Evolutionary conservation across 495 filamentous ascomycete species (phyloP), one percentile per base, ranked within the genome.

Genomic region (Amorphotheca resinae): DNA sequence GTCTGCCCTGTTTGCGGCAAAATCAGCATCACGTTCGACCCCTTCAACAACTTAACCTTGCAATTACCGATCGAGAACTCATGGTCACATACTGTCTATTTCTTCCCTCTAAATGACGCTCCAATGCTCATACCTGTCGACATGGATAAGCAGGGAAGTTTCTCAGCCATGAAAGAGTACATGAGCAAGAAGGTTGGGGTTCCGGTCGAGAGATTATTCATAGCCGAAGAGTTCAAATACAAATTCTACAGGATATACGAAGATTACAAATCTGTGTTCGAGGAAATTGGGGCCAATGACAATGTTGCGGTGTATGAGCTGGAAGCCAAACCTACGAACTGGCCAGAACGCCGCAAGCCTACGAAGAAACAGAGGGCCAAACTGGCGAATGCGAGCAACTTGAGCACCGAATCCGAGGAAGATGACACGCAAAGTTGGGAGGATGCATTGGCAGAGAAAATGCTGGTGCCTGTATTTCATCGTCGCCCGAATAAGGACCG

Each of bases 11-110:
- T 66, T 7, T 98, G 91, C 57, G 72, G 80, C 43, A 98, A 98
- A 65, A 81, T 95, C 62, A 94, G 87, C 70, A 95, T 98, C 48
- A 98, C 91, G 3, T 96, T 98, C 51, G 91, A 98, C 63, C 91
- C 91, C 1, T 98, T 93, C 71, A 95, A 84, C 64, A 91, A 87
- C 44, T 61, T 96, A 22, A 95, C 93, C 0, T 64, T 98, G 18
- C 93, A 91, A 44, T 65, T 98, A 22, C 93, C 91, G 0, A 73
- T 93, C 44, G 79, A 87, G 52, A 83, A 77, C 41, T 64, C 81
- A 16, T 91, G 84, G 77, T 70, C 62, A 41, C 78, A 80, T 44
- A 65, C 74, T 2, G 65, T 96, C 38, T 78, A 68, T 46, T 94
- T 79, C 61, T 79, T 81, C 44, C 82, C 84, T 7, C 63, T 89